phyloP scores from a whole-genome alignment of 2,329 filamentous ascomycete species.

The Aspergillus sp. region DNA sequence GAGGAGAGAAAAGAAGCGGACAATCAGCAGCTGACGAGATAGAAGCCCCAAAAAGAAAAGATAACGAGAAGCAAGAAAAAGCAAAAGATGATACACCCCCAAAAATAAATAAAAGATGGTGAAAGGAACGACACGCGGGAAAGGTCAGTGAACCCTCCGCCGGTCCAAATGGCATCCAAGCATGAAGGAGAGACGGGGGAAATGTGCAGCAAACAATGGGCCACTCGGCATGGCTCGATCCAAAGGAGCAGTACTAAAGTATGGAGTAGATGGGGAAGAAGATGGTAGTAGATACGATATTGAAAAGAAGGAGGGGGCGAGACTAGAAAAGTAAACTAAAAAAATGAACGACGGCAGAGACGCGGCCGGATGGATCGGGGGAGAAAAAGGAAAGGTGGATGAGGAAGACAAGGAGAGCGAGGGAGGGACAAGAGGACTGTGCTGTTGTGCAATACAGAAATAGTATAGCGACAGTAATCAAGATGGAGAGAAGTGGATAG shows the following conservation, averaged over 20 bases:
- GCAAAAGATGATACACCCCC: background rate
- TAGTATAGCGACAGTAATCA: background rate
- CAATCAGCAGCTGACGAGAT: background rate
- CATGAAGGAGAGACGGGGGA: constrained; percentile 6
- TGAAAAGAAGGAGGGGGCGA: background rate
- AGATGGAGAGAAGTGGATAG: background rate
- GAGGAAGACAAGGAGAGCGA: background rate
- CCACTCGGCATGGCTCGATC: constrained; percentile 8
- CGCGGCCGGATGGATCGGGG: background rate
- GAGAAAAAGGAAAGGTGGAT: background rate
- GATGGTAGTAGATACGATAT: background rate
- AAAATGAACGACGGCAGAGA: too few relatives aligned
- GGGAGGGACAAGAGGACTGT: background rate
- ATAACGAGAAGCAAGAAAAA: background rate
- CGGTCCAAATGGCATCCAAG: constrained; percentile 13
- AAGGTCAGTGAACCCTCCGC: constrained; percentile 10
- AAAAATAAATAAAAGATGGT: background rate
- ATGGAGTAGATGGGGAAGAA: background rate
- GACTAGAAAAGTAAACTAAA: background rate
- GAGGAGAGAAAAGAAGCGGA: background rate
- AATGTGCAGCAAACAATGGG: background rate
- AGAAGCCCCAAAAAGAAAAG: background rate
- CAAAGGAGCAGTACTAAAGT: background rate
- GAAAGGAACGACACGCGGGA: constrained; percentile 1
- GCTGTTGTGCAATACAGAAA: background rate